phyloP scores from a whole-genome alignment of 2,329 filamentous ascomycete genomes.

The Xylaria sp. region DNA sequence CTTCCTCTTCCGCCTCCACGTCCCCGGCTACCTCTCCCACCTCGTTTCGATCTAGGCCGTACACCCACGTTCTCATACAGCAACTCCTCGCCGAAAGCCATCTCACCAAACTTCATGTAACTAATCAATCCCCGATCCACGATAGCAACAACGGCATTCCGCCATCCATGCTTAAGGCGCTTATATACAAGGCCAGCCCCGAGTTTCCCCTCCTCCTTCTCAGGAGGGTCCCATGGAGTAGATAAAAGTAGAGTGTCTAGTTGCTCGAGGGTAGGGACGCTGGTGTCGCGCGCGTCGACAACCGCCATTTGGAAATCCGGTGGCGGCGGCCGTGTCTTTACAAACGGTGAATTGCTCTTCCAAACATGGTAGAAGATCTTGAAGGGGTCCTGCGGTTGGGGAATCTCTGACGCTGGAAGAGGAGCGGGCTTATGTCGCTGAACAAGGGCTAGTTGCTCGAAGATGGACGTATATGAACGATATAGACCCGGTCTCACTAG shows the following conservation, averaged over 20 bases:
- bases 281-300: conserved; percentile 73
- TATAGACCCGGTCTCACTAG: conserved; percentile 68
- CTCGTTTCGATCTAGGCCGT: conserved; percentile 35
- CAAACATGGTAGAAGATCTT: conserved; percentile 81
- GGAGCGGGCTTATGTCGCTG: conserved; percentile 67
- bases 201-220: conserved; percentile 51
- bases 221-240: conserved; percentile 71
- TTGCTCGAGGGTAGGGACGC: conserved; percentile 75
- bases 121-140: conserved; percentile 91
- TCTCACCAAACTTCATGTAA: conserved; percentile 81
- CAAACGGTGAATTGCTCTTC: conserved; percentile 73
- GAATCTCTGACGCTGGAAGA: conserved; percentile 31
- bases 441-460: conserved; percentile 75
- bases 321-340: conserved; percentile 76
- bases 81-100: conserved; percentile 76
- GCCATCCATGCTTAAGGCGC: conserved; percentile 81
- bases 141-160: conserved; percentile 84
- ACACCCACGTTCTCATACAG: conserved; percentile 66
- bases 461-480: conserved; percentile 73
- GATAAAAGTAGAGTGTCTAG: conserved; percentile 73
- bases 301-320: conserved; percentile 89
- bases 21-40: conserved; percentile 31
- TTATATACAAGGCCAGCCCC: conserved; percentile 64
- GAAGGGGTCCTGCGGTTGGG: conserved; percentile 60
- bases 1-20: conserved; percentile 31